Evolutionary conservation across 306 rosid genomes (phyloP), one percentile per base, ranked within the genome.

Genomic region (Prunus salicina): DNA sequence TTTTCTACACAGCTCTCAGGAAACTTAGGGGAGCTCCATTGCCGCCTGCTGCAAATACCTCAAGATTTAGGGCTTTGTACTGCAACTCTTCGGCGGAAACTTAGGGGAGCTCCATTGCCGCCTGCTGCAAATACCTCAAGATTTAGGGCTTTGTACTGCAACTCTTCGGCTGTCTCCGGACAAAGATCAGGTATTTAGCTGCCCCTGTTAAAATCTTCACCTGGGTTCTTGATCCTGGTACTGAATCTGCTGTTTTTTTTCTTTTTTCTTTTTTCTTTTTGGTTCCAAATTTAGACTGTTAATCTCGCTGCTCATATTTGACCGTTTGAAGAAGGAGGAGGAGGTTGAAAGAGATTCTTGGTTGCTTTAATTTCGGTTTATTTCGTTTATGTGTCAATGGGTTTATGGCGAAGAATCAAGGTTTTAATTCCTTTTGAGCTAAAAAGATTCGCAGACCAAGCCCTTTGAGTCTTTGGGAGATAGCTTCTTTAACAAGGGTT

Each of bases 121-220:
- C 20, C 16, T 15, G 71, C 27, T 24, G 12, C 52, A 38, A 55
- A 71, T 50, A 34, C 55, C 41, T 58, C 46, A 38, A 53, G 76
- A 67, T 60, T 71, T 74, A 63, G 82, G 80, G 76, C 27, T 77
- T 71, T 50, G 76, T 4, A 25, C 75, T 67, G 63, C 47, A 69
- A 47, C 38, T 74, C 76, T 52, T 12, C 27, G 22, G 72, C 49
- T 64, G 50, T 32, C 20, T 25, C 62, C 8, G n/a, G 53, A 10
- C 67, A 45, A 56, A 75, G 19, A 32, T 84, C 88, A 88, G 98
- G 98, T 93, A 91, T 79, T 80, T 64, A 65, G 78, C 67, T 64
- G 72, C 77, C 43, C 45, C 43, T 69, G 73, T 51, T 74, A 16
- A 74, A 79, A 70, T 76, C 66, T 6, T 58, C 71, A 57, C 28